Evolutionary conservation across 2,329 filamentous ascomycete species (phyloP).

Genomic region (Botryotinia narcissicola): DNA sequence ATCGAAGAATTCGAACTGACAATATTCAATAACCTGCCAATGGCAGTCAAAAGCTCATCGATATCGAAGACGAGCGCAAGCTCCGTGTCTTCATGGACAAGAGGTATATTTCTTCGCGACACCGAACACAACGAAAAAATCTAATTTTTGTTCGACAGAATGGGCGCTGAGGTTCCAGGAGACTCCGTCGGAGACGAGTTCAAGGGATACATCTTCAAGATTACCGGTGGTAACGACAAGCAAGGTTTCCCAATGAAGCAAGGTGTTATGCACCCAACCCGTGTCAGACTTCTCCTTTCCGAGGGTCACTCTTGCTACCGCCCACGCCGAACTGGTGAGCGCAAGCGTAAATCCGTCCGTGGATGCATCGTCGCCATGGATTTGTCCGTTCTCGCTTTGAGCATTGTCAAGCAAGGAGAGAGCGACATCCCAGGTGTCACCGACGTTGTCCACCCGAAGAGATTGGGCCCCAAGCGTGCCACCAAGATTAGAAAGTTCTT

Average conservation of each 20-base stretch:
- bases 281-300: constrained; percentile 94
- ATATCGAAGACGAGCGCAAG: constrained; percentile 99
- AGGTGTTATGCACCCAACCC: constrained; percentile 97
- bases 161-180: constrained; percentile 88
- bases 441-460: constrained; percentile 98
- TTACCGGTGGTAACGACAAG: constrained; percentile 99
- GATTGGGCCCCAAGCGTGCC: constrained; percentile 98
- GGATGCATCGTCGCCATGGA: constrained; percentile 98
- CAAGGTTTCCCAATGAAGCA: constrained; percentile 99
- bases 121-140: neutral
- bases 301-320: constrained; percentile 99
- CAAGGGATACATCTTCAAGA: constrained; percentile 99
- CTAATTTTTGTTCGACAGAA: constrained; percentile 46
- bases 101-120: constrained; percentile 52
- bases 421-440: constrained; percentile 91
- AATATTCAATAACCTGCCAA: constrained; percentile 68
- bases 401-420: constrained; percentile 98
- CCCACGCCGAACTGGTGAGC: constrained; percentile 94
- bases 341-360: constrained; percentile 98
- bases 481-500: constrained; percentile 99
- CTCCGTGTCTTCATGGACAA: constrained; percentile 98
- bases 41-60: constrained; percentile 99
- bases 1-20: constrained; percentile 25
- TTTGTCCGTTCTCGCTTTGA: constrained; percentile 89
- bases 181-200: constrained; percentile 98